Evolutionary conservation across 305 asterid species (phyloP).

Genomic region (Fraxinus latifolia): DNA sequence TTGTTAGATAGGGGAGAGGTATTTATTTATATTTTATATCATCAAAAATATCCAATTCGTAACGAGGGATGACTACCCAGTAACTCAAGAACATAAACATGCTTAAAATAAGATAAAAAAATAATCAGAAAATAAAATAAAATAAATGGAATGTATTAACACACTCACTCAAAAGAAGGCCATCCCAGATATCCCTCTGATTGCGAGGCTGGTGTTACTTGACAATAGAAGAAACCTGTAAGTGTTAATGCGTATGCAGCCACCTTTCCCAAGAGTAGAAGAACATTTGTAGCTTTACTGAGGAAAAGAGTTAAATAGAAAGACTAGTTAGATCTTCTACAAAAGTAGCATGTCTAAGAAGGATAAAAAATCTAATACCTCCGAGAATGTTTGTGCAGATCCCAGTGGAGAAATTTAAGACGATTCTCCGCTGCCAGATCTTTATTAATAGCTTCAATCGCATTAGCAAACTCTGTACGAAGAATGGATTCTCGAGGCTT

Average conservation of each 20-base stretch:
- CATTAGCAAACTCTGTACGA: slow-evolving; percentile 87
- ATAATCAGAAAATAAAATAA: neutral
- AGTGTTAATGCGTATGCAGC: slow-evolving; percentile 83
- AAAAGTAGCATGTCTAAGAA: slow-evolving; percentile 15
- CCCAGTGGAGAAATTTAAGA: slow-evolving; percentile 97
- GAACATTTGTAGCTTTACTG: slow-evolving; percentile 88
- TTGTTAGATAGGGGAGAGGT: neutral
- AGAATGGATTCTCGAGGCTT: slow-evolving; percentile 95
- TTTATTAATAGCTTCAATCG: slow-evolving; percentile 79
- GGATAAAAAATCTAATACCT: slow-evolving; percentile 44
- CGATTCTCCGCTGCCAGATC: slow-evolving; percentile 74
- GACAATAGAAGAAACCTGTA: slow-evolving; percentile 88
- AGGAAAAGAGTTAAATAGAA: slow-evolving; percentile 26
- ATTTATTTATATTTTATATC: neutral
- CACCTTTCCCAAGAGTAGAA: slow-evolving; percentile 80
- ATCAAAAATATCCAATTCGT: neutral
- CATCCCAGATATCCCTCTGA: slow-evolving; percentile 53
- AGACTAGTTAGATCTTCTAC: slow-evolving; percentile 24
- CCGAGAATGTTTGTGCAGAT: slow-evolving; percentile 86
- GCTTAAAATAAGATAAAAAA: neutral
- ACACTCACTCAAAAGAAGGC: slow-evolving; percentile 65
- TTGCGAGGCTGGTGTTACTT: slow-evolving; percentile 50
- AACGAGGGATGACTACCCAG: slow-evolving; percentile 6
- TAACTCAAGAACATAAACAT: neutral
- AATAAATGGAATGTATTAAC: neutral